Conservation (phyloP, 164 flowering plant genomes). For the Nymphaea colorata region DNA sequence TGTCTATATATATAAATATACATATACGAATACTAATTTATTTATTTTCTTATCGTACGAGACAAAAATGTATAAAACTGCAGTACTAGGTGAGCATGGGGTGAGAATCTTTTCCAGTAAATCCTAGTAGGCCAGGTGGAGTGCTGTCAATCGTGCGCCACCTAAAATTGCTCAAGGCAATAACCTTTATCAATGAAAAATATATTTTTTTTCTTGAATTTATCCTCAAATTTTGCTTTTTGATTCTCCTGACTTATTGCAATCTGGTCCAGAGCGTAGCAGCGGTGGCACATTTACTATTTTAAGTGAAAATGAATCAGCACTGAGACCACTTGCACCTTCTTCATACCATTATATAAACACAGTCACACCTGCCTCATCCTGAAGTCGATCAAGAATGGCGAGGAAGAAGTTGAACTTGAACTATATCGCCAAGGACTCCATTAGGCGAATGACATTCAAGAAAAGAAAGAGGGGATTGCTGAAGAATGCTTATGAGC, state of each 20-base stretch:
- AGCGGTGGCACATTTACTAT: no score
- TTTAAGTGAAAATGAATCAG: no score
- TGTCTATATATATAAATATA: no score
- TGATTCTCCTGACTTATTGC: no score
- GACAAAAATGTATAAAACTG: no score
- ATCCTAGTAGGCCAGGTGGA: no score
- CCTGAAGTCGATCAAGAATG: conserved; percentile 10
- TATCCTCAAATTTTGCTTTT: background rate
- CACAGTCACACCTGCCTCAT: no score
- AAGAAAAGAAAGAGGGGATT: conserved; percentile 57
- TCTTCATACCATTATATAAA: background rate
- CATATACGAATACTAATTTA: no score
- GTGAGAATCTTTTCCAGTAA: no score
- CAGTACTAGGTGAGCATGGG: no score
- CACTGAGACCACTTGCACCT: background rate
- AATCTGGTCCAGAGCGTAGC: background rate
- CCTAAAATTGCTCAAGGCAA: background rate
- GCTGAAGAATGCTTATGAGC: conserved; percentile 55
- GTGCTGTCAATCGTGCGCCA: no score
- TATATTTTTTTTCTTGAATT: background rate
- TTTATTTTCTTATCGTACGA: no score
- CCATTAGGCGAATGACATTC: conserved; percentile 44
- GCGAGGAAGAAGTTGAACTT: conserved; percentile 61
- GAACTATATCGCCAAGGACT: conserved; percentile 40
- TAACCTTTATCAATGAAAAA: background rate